Base-by-base conservation (phyloP, 177 flowering plant species). In the Vitis hybrid region DNA sequence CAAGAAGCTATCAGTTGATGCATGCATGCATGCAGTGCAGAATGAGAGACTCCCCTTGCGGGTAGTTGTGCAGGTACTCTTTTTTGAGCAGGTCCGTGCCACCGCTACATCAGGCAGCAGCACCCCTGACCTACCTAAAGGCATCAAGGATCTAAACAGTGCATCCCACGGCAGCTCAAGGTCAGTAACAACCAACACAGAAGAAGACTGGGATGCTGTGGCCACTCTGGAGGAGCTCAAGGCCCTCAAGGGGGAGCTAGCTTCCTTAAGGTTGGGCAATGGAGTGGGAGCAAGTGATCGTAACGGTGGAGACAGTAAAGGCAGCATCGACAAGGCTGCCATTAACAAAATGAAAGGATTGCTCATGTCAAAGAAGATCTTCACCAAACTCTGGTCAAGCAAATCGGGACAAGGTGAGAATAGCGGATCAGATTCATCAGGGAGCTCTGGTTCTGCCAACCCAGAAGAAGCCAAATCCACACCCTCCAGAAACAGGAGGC, bases 11-110 rank as follows among this genome's bases (percentile, higher is more conserved):
- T 86, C 90, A 11, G 81, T 75, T 10, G 88, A 86, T 15, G 87
- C 90, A 2, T 81, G 84, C 68, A 77, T 72, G 80, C 90, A 85
- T 45, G 90, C 90, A 0, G 87, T 85, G 16, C 90, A 86, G 66
- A 86, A 86, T 51, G 90, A 86, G 75, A 75, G 90, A 51, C 87
- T 86, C 10, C 90, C 87, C 2, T 62, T 86, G 45, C 86, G 88
- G 7, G 82, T 86, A 14, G 82, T 85, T 1, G 88, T 86, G 52
- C 90, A 86, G 62, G 84, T 86, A 2, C 86, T 86, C 62, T 86
- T 79, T 49, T 83, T 85, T 29, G 90, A 86, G 83, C 88, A 86
- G 60, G 83, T 74, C 16, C 78, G 88, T 18, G 79, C 77, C 2
- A 69, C 82, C 11, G 79, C 82, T 10, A 77, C 80, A 7, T 86